These are phyloP conservation scores for Boletus rubroflammeus DNA, from an alignment of 768 basidiomycete genomes.

Conservation along the genomic window DNA sequence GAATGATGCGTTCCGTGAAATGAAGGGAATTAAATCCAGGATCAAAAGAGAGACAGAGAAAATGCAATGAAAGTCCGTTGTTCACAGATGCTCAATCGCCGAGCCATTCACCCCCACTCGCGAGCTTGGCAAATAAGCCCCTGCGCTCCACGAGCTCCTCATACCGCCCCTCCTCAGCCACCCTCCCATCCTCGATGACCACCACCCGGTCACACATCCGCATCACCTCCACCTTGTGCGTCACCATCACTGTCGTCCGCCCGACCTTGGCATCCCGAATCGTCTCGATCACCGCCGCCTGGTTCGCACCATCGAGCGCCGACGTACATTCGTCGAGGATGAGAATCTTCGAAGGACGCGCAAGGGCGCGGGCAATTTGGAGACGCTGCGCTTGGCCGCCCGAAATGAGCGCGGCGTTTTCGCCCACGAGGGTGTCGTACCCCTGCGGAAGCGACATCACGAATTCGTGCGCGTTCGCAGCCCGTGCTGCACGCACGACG, in stretches of 20 bases:
- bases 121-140: conserved; percentile 75
- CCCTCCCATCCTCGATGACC: conserved; percentile 70
- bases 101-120: conserved; percentile 73
- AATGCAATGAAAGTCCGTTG: neutral
- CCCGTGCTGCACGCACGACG: conserved; percentile 65
- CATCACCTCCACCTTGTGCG: conserved; percentile 91
- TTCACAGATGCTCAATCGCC: conserved; percentile 16
- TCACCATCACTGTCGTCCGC: conserved; percentile 86
- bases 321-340: conserved; percentile 96
- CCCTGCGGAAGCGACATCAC: conserved; percentile 74
- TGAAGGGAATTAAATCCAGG: neutral
- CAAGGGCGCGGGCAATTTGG: conserved; percentile 89
- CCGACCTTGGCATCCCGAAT: conserved; percentile 61
- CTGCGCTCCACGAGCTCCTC: conserved; percentile 61
- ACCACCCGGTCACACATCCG: conserved; percentile 86
- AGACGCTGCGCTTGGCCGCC: conserved; percentile 95
- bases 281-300: conserved; percentile 76
- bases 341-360: conserved; percentile 64
- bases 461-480: conserved; percentile 86
- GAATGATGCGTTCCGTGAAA: neutral
- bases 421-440: conserved; percentile 85
- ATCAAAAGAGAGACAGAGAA: neutral
- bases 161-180: conserved; percentile 78
- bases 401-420: conserved; percentile 87
- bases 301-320: conserved; percentile 83